These are phyloP conservation scores for Ophiostoma ulmi DNA, from an alignment of 2,329 filamentous ascomycete genomes.

Conservation along the genomic window DNA sequence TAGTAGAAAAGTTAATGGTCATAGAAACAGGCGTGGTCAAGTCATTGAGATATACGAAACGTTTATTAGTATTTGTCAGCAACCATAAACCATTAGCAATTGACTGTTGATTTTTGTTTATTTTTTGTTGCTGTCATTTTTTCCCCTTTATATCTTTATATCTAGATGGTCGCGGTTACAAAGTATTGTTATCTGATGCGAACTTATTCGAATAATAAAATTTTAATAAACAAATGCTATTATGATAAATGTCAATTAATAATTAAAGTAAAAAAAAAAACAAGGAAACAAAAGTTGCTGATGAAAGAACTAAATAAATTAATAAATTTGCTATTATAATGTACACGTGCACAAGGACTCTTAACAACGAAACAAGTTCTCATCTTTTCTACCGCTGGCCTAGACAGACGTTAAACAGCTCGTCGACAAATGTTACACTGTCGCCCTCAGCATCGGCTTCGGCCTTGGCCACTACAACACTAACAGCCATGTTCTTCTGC, in stretches of 20 bases:
- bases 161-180: too few relatives aligned
- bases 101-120: too few relatives aligned
- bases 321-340: neutral
- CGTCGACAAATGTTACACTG: slow-evolving; percentile 20
- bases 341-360: neutral
- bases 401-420: slow-evolving; percentile 21
- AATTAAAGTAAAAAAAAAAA: neutral
- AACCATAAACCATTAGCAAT: too few relatives aligned
- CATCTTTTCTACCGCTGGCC: slow-evolving; percentile 15
- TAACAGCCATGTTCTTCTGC: slow-evolving; percentile 19
- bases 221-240: neutral
- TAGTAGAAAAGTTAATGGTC: too few relatives aligned
- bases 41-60: too few relatives aligned
- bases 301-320: neutral
- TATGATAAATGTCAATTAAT: neutral
- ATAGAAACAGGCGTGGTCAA: too few relatives aligned
- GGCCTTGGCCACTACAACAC: slow-evolving; percentile 17
- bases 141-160: too few relatives aligned
- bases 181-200: too few relatives aligned
- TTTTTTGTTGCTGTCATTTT: too few relatives aligned
- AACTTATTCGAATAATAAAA: neutral
- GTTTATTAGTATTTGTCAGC: too few relatives aligned
- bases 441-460: slow-evolving; percentile 19
- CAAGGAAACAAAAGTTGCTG: neutral
- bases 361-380: neutral